Percentiles rank a stretch among this genome's conserved stretches.
These are phyloP conservation scores for Globisporangium heterothallicum DNA, from an alignment of 352 stramenopile genomes.

Conservation along the genomic window DNA sequence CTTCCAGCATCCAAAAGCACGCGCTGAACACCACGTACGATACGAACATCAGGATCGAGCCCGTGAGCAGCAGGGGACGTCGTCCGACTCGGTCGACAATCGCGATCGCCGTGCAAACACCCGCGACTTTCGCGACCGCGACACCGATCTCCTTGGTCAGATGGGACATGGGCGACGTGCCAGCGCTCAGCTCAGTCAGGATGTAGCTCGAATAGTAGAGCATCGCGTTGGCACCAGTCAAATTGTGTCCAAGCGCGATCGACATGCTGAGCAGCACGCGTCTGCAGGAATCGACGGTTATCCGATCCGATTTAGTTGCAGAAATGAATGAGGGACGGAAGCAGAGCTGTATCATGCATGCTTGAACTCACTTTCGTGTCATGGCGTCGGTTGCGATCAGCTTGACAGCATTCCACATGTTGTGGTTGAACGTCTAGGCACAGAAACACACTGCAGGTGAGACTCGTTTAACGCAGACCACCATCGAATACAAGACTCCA, in stretches of 20 bases:
- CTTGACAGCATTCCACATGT: constrained; percentile 26
- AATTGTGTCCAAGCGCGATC: constrained; percentile 56
- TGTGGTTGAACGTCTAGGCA: constrained; percentile 25
- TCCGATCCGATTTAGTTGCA: background rate
- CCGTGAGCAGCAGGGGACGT: constrained; percentile 50
- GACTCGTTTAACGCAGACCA: background rate
- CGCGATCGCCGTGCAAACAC: constrained; percentile 48
- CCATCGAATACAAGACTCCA: background rate
- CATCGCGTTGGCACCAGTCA: constrained; percentile 69
- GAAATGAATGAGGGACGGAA: background rate
- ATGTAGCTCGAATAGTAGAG: constrained; percentile 84
- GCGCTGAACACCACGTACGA: constrained; percentile 46
- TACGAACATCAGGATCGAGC: constrained; percentile 44
- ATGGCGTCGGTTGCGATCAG: constrained; percentile 30
- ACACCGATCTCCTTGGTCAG: constrained; percentile 57
- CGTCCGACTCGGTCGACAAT: constrained; percentile 57
- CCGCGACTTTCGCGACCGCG: constrained; percentile 54
- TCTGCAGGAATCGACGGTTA: constrained; percentile 12
- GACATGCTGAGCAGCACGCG: constrained; percentile 51
- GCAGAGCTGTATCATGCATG: background rate
- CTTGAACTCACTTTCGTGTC: constrained; percentile 29
- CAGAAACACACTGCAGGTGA: background rate
- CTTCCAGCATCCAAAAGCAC: constrained; percentile 40
- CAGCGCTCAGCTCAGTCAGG: constrained; percentile 30
- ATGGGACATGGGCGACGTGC: constrained; percentile 10